Evolutionary conservation across 2,329 filamentous ascomycete species (phyloP).

Genomic region (Arthroderma sp.): DNA sequence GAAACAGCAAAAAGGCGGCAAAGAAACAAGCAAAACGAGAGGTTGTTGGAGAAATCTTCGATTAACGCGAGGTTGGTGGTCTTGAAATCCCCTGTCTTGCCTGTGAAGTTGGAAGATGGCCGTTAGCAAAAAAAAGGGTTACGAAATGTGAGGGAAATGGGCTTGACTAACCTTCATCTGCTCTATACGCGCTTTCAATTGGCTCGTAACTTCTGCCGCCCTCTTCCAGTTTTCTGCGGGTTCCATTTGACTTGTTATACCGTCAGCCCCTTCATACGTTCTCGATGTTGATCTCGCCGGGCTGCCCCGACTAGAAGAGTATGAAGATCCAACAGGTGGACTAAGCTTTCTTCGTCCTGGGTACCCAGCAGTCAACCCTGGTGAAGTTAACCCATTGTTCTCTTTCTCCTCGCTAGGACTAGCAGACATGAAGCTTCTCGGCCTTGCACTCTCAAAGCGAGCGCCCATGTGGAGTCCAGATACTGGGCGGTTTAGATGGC

Average conservation of each 20-base stretch:
- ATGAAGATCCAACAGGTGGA: conserved; percentile 24
- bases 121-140: not conserved
- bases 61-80: conserved; percentile 15
- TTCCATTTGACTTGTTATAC: conserved; percentile 30
- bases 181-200: conserved; percentile 92
- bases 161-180: conserved; percentile 65
- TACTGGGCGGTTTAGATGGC: conserved; percentile 12
- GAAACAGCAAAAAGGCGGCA: not conserved
- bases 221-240: conserved; percentile 90
- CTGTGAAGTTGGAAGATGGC: conserved; percentile 14
- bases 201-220: conserved; percentile 93
- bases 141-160: conserved; percentile 9
- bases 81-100: conserved; percentile 33
- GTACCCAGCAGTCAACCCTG: conserved; percentile 19
- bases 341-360: conserved; percentile 31
- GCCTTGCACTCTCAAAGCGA: conserved; percentile 28
- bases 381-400: conserved; percentile 46
- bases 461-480: conserved; percentile 25
- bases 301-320: conserved; percentile 24
- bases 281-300: conserved; percentile 21
- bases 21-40: not conserved
- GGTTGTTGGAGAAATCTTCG: not conserved
- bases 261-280: conserved; percentile 13
- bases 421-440: conserved; percentile 31
- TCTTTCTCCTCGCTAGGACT: conserved; percentile 64